Base-by-base conservation (phyloP, 1,139 yeast species). In the Candida sojae region DNA sequence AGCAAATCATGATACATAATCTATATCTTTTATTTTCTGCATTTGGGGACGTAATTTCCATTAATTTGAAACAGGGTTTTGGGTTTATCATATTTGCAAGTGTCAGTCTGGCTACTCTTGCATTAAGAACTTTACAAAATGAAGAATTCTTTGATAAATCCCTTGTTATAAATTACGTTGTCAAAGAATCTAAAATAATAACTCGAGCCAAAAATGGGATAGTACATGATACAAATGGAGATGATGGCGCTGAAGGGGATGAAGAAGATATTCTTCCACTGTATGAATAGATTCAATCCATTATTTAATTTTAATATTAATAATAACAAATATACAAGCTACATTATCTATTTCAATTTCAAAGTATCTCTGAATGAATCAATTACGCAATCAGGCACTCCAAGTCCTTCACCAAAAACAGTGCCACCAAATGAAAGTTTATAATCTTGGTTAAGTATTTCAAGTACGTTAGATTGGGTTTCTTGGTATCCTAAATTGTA, bases 361-460 rank as follows among this genome's bases (percentile, higher is more conserved):
- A 66, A 47, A 5, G 93, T 95, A 48, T 75, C 81, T 44, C 75
- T 76, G 47, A 87, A 74, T 6, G 88, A 80, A 58, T 84, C 83
- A 36, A 79, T 66, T 1, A 89, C 86, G 56, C 93, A 87, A 65
- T 91, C 97, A 1, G 97, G 96, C 0, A 92, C 92, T 0, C 97
- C 97, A 2, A 89, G 83, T 0, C 96, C 96, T 39, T 79, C 79
- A 10, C 91, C 89, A 63, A 86, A 86, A 2, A 90, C 82, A 82
- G 87, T 88, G 0, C 97, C 98, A 23, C 95, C 91, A 8, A 88
- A 61, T 1, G 84, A 77, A 2, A 90, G 61, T 23, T 73, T 71
- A 33, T 48, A 49, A 28, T 73, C 73, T 0, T 60, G 48, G 1
- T 64, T 49, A 2, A 81, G 54, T 12, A 61, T 56, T 6, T 64